Base-by-base conservation (phyloP, 371 early-diverging fungal genomes). In the Lichtheimia hyalospora region DNA sequence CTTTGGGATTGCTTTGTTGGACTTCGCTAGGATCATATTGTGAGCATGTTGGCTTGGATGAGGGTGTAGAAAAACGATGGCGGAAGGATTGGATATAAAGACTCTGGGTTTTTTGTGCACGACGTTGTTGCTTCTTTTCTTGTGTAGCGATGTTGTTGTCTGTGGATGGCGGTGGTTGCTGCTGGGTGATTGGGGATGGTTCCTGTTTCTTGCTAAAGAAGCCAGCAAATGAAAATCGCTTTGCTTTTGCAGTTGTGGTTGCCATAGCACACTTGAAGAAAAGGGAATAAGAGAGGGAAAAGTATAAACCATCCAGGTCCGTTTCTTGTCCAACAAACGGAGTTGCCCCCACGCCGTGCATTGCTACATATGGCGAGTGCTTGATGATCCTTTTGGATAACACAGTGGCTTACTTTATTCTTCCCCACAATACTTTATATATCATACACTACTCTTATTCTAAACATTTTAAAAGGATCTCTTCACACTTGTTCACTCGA, bases 401-500 rank as follows among this genome's bases (percentile, higher is more conserved):
- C n/a, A 34, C 0, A 34, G 34, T 34, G 34, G 34, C 34, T 34
- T 34, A 8, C 34, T 34, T 34, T 34, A 34, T 34, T 34, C 27
- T 27, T 27, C 34, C 34, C 34, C 34, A 34, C 34, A 34, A 5
- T 3, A 25, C 1, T 7, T 27, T 27, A 5, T 27, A 27, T 27
- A 27, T 27, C 3, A 27, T 27, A 27, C 27, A 27, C 7, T 27
- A 27, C 27, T 27, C 23, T 25, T 62, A 16, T 27, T 54, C 27
- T 10, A 62, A 43, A 34, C 62, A 62, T 13, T 62, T 39, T 15
- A 62, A 51, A 24, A 86, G 58, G 14, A 79, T 80, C 20, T 71
- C 64, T 59, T 86, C 86, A 15, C 84, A 81, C 66, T 78, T 69
- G 13, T 65, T 70, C 7, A 86, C 71, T 46, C 76, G 71, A 43